These are phyloP conservation scores for Vitis rotundifolia DNA, from an alignment of 164 flowering plant species.

Conservation along the genomic window DNA sequence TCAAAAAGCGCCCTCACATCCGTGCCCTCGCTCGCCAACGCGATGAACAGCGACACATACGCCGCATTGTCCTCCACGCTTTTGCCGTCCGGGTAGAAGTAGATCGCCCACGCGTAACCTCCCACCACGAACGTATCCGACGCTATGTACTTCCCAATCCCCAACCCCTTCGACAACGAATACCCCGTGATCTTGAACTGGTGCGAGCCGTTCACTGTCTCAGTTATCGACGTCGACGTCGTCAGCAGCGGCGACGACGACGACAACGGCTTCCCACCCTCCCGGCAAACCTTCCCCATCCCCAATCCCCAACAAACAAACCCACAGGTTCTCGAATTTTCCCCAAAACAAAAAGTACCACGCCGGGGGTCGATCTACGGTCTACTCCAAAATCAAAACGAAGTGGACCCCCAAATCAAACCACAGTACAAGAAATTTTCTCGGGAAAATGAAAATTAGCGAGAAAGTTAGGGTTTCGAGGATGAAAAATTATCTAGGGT, in stretches of 20 bases:
- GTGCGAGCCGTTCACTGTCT: constrained; percentile 80
- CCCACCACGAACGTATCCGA: constrained; percentile 86
- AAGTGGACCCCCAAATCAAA: too few relatives aligned
- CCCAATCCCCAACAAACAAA: neutral
- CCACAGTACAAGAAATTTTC: too few relatives aligned
- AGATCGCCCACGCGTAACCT: constrained; percentile 87
- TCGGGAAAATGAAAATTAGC: too few relatives aligned
- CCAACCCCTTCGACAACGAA: constrained; percentile 75
- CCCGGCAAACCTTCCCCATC: neutral
- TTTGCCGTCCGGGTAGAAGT: constrained; percentile 89
- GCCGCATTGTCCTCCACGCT: constrained; percentile 75
- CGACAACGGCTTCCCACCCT: constrained; percentile 11
- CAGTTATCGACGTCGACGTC: constrained; percentile 63
- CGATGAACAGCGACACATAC: constrained; percentile 82
- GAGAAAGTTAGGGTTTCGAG: too few relatives aligned
- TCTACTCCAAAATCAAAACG: too few relatives aligned
- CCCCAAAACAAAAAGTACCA: too few relatives aligned
- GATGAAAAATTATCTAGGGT: too few relatives aligned
- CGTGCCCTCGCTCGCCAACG: constrained; percentile 82
- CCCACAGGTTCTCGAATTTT: too few relatives aligned
- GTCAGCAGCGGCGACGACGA: constrained; percentile 39
- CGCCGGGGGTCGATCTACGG: too few relatives aligned
- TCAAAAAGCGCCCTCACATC: constrained; percentile 90
- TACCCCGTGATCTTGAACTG: constrained; percentile 83
- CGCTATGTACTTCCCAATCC: constrained; percentile 83